Evolutionary conservation across 306 rosid species (phyloP).

Genomic region (Canavalia ensiformis): DNA sequence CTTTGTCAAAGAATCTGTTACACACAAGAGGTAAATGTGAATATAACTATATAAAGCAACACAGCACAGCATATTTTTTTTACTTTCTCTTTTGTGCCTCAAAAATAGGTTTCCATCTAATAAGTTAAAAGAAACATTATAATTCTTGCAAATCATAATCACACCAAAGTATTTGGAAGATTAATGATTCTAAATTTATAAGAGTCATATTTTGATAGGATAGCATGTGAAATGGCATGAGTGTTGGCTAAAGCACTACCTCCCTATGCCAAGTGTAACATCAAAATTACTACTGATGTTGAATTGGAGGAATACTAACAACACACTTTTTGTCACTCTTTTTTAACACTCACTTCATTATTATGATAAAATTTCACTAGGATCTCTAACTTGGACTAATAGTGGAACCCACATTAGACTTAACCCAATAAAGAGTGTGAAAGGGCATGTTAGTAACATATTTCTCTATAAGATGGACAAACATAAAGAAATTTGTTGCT

Average conservation of each 20-base stretch:
- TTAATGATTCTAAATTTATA: not conserved
- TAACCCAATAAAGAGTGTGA: not conserved
- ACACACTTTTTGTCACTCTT: not conserved
- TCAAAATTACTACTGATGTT: not conserved
- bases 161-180: constrained; percentile 10
- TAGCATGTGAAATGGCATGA: constrained; percentile 3
- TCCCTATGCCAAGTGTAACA: not conserved
- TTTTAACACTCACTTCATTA: not conserved
- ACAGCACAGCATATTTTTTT: not conserved
- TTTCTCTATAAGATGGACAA: not conserved
- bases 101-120: not conserved
- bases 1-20: constrained; percentile 84
- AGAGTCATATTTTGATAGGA: not conserved
- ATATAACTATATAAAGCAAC: not conserved
- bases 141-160: not conserved
- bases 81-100: not conserved
- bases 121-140: not conserved
- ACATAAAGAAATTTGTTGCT: constrained; percentile 11
- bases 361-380: not conserved
- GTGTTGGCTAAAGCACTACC: not conserved
- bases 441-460: not conserved
- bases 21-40: constrained; percentile 30
- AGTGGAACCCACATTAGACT: not conserved
- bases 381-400: not conserved
- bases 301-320: no score